Conservation (phyloP, 2,329 filamentous ascomycete species). For the Tolypocladium guangdongense region DNA sequence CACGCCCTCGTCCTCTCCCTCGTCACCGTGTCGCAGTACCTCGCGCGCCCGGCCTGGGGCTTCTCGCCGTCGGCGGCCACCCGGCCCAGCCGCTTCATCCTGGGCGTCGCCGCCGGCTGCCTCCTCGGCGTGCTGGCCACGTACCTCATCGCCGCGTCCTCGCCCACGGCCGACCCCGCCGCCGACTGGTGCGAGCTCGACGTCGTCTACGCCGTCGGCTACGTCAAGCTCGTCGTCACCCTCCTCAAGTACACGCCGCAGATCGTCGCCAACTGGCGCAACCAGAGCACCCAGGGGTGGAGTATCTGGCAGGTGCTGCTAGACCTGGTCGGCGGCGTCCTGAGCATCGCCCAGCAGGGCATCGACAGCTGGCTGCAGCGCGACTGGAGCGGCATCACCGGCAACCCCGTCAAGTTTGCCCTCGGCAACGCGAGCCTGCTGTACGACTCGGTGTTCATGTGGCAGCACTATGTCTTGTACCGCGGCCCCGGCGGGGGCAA, state of each 20-base stretch:
- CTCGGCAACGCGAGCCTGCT: constrained; percentile 76
- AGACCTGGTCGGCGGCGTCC: constrained; percentile 68
- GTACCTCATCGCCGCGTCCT: constrained; percentile 32
- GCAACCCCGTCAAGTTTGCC: constrained; percentile 84
- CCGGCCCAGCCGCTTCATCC: constrained; percentile 49
- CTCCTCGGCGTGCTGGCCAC: constrained; percentile 46
- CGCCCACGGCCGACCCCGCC: constrained; percentile 20
- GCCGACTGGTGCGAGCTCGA: constrained; percentile 52
- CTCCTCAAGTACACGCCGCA: constrained; percentile 91
- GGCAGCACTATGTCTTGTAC: constrained; percentile 83
- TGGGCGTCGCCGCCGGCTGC: constrained; percentile 60
- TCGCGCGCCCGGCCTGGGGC: constrained; percentile 62
- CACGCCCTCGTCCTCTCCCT: constrained; percentile 67
- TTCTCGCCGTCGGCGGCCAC: constrained; percentile 51
- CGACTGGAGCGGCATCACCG: constrained; percentile 84
- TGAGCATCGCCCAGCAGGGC: constrained; percentile 71
- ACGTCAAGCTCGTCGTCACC: constrained; percentile 82
- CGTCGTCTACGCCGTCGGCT: constrained; percentile 59
- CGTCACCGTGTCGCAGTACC: constrained; percentile 67
- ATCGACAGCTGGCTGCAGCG: constrained; percentile 76
- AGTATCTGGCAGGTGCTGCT: constrained; percentile 74
- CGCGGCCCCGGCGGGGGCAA: constrained; percentile 5
- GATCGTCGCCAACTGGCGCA: constrained; percentile 70
- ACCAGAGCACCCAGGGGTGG: constrained; percentile 81
- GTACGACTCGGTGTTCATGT: constrained; percentile 78